Evolutionary conservation across 805 yeast genomes (phyloP).

Genomic region (Cyberlindnera misumaiensis): DNA sequence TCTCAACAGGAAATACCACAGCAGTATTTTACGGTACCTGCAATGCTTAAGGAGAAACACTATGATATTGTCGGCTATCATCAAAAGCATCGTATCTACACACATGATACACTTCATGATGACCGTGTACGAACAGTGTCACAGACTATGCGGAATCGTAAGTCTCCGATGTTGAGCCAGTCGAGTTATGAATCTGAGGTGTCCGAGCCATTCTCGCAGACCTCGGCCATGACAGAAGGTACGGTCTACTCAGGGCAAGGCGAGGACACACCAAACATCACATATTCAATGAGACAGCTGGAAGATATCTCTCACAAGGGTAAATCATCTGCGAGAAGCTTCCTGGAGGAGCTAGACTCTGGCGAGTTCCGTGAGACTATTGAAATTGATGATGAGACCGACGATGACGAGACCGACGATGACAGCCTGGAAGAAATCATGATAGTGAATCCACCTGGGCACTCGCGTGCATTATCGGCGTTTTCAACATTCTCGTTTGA

Average conservation of each 20-base stretch:
- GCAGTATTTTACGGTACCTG: too few relatives aligned
- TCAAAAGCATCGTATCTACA: too few relatives aligned
- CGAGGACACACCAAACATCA: too few relatives aligned
- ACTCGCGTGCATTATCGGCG: neutral
- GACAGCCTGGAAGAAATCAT: neutral
- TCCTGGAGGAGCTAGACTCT: conserved; percentile 12
- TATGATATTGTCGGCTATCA: too few relatives aligned
- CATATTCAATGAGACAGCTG: too few relatives aligned
- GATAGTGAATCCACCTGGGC: conserved; percentile 2
- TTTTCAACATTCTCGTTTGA: conserved; percentile 20
- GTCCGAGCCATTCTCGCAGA: conserved; percentile 19
- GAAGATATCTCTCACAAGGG: neutral
- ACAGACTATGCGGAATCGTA: neutral
- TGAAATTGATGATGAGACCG: conserved; percentile 19
- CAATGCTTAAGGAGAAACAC: too few relatives aligned
- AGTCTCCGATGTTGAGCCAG: conserved; percentile 16
- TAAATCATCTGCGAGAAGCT: conserved; percentile 4
- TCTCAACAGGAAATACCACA: neutral
- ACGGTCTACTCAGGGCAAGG: conserved; percentile 3
- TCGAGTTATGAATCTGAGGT: conserved; percentile 21
- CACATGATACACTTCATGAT: too few relatives aligned
- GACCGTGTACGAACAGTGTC: too few relatives aligned
- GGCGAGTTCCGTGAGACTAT: conserved; percentile 19
- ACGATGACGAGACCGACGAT: conserved; percentile 8
- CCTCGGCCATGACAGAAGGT: conserved; percentile 8